Evolutionary conservation across 176 grass and related monocot genomes (phyloP).

Genomic region (Puya raimondii): DNA sequence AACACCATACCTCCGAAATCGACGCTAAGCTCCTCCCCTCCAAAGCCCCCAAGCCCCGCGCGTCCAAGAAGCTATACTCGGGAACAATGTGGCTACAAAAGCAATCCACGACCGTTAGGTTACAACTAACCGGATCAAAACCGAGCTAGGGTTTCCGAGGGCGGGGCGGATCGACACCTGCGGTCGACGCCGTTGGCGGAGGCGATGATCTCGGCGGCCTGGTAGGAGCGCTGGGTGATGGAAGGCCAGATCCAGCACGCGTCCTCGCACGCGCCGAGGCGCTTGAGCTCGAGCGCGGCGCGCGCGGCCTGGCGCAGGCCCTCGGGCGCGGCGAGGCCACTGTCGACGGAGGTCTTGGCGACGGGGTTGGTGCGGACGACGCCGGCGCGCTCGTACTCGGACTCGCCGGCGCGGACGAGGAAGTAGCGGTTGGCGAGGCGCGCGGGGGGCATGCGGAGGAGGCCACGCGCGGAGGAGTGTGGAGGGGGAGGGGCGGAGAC

Average conservation of each 20-base stretch:
- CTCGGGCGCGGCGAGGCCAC: constrained; percentile 63
- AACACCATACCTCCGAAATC: constrained; percentile 54
- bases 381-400: constrained; percentile 63
- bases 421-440: constrained; percentile 77
- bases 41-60: constrained; percentile 71
- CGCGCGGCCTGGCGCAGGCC: constrained; percentile 59
- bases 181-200: constrained; percentile 55
- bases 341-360: constrained; percentile 85
- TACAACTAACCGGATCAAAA: neutral
- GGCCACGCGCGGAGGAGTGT: constrained; percentile 48
- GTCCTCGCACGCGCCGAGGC: constrained; percentile 75
- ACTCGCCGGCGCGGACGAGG: constrained; percentile 83
- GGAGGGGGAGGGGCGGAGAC: constrained; percentile 14
- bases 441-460: constrained; percentile 83
- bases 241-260: constrained; percentile 96
- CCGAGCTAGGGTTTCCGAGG: neutral
- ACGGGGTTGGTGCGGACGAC: constrained; percentile 79
- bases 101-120: neutral
- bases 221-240: constrained; percentile 89
- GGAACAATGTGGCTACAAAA: constrained; percentile 60
- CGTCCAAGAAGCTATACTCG: constrained; percentile 96
- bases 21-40: constrained; percentile 58
- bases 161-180: constrained; percentile 31
- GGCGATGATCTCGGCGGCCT: constrained; percentile 87
- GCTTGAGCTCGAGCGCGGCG: constrained; percentile 70